Evolutionary conservation across 1,284 basidiomycete genomes (phyloP), one percentile per base, ranked within the genome.

Genomic region (Puccinia coronata): DNA sequence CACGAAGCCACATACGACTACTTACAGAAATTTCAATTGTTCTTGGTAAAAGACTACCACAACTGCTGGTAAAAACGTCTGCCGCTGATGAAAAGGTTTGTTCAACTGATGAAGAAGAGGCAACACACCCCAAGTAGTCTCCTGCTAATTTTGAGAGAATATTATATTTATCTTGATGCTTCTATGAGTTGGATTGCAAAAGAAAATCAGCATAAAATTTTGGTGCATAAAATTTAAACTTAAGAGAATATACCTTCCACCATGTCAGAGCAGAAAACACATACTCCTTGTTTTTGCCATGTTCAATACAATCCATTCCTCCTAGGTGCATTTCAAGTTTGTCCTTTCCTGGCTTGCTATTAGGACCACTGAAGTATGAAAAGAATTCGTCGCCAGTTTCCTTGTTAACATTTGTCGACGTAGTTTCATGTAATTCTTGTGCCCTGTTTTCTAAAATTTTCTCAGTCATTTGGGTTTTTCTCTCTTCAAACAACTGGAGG

Each of bases 341-440:
- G n/a, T 69, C 39, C 16, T 69, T 47, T 69, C 39, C 41, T 18
- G 39, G 65, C 43, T 43, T 47, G 8, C 25, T 65, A 20, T 23
- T 65, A 6, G 63, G 63, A 39, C 63, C 63, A 65, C 63, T 65
- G 63, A 65, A 65, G 23, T 39, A 65, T 2, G 63, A 65, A 23
- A 11, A 65, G 34, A 65, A 20, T 20, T 65, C 25, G 23, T 65
- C 34, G 41, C 41, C n/a, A n/a, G n/a, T n/a, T n/a, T n/a, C n/a
- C n/a, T n/a, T n/a, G n/a, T n/a, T n/a, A n/a, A n/a, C n/a, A n/a
- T n/a, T n/a, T n/a, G n/a, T n/a, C n/a, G n/a, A n/a, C n/a, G n/a
- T n/a, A n/a, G n/a, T n/a, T n/a, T n/a, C n/a, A n/a, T n/a, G n/a
- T 31, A 39, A 6, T 31, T 31, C 23, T 4, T 5, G 6, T 43